These are phyloP conservation scores for Seiridium cupressi DNA, from an alignment of 2,329 filamentous ascomycete genomes.

Conservation along the genomic window DNA sequence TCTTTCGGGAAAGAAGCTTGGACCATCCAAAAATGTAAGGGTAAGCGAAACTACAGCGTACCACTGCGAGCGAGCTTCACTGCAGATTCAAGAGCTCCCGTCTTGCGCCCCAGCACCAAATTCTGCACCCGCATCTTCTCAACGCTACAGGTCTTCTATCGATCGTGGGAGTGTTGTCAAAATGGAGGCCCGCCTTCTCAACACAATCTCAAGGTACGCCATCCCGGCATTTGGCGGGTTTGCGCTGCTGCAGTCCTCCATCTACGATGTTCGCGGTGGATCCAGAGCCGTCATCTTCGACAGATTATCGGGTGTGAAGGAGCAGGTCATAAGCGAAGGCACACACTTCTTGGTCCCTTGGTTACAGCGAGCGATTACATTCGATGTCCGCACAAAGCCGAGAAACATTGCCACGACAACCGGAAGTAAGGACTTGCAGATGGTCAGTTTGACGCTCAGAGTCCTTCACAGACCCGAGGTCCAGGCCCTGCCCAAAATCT, in stretches of 20 bases:
- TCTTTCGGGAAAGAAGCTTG: slow-evolving; percentile 1
- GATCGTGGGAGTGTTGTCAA: background rate
- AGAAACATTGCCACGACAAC: slow-evolving; percentile 97
- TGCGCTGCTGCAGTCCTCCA: slow-evolving; percentile 69
- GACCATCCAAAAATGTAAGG: slow-evolving; percentile 1
- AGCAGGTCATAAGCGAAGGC: slow-evolving; percentile 88
- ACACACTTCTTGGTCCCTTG: slow-evolving; percentile 96
- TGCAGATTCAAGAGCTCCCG: background rate
- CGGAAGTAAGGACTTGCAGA: slow-evolving; percentile 98
- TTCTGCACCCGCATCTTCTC: background rate
- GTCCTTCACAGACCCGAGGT: slow-evolving; percentile 95
- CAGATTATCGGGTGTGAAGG: slow-evolving; percentile 86
- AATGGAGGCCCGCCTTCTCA: slow-evolving; percentile 54
- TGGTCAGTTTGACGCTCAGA: slow-evolving; percentile 97
- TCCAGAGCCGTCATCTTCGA: slow-evolving; percentile 98
- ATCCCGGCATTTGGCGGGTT: slow-evolving; percentile 71
- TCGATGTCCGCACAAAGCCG: slow-evolving; percentile 96
- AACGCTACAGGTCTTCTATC: background rate
- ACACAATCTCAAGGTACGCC: slow-evolving; percentile 64
- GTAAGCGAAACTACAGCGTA: background rate
- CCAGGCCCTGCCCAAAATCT: slow-evolving; percentile 90
- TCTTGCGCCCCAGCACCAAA: background rate
- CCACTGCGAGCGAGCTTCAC: background rate
- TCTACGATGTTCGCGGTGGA: slow-evolving; percentile 97
- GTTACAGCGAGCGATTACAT: slow-evolving; percentile 92